Conservation (phyloP, 257 asterid species). For the Nicotiana tabacum region DNA sequence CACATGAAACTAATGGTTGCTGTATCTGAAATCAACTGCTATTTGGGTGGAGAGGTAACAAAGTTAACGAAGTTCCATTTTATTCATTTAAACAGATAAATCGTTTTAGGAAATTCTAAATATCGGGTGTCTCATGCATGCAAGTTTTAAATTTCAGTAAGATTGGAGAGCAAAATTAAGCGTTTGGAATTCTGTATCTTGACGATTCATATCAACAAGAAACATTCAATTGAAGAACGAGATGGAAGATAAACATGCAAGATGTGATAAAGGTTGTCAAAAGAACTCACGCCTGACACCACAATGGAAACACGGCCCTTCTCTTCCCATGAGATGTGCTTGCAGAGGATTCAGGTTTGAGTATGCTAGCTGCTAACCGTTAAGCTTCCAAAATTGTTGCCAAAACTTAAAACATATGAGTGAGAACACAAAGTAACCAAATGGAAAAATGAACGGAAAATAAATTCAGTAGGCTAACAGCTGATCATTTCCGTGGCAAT, state of each 20-base stretch:
- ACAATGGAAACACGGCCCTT: slow-evolving; percentile 23
- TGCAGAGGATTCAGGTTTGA: background rate
- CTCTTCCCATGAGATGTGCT: slow-evolving; percentile 10
- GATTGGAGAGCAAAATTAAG: background rate
- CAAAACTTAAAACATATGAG: background rate
- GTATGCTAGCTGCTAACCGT: background rate
- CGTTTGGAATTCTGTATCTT: background rate
- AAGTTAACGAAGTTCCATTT: background rate
- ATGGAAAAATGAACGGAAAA: too few species aligned
- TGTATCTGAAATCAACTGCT: background rate
- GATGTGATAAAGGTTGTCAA: background rate
- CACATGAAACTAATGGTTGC: background rate
- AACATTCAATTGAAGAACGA: background rate
- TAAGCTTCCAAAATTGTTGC: background rate
- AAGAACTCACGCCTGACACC: slow-evolving; percentile 16
- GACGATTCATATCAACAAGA: background rate
- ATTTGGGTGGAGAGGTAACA: background rate
- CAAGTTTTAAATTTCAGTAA: background rate
- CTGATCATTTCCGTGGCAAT: background rate
- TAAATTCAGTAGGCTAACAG: background rate
- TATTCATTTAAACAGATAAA: background rate
- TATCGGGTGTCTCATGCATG: background rate
- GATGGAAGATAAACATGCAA: background rate
- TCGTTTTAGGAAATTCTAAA: background rate
- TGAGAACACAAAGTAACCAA: background rate